Evolutionary conservation across 2,329 filamentous ascomycete species (phyloP).

Genomic region (Nectriaceae sp.): DNA sequence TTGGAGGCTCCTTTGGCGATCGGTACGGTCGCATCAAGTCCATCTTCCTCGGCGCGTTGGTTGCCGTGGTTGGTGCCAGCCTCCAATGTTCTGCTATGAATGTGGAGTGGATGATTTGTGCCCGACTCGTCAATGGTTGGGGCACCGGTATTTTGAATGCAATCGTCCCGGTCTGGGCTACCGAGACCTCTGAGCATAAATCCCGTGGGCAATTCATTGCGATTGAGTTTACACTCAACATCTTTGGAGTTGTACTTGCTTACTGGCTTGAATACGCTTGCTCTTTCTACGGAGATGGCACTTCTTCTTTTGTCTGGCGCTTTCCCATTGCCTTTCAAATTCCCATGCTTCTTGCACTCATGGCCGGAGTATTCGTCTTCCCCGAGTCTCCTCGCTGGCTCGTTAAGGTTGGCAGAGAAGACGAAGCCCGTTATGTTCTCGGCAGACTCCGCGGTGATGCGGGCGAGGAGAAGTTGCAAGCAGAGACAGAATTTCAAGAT

Average conservation of each 20-base stretch:
- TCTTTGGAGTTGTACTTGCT: conserved; percentile 37
- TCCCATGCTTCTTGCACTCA: conserved; percentile 59
- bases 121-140: conserved; percentile 36
- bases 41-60: conserved; percentile 14
- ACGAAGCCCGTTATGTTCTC: conserved; percentile 69
- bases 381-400: conserved; percentile 71
- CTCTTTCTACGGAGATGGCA: conserved; percentile 60
- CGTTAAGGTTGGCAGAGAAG: conserved; percentile 63
- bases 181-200: conserved; percentile 67
- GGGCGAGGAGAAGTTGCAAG: conserved; percentile 51
- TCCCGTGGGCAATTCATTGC: conserved; percentile 69
- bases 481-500: conserved; percentile 67
- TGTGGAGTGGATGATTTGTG: conserved; percentile 26
- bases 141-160: conserved; percentile 72
- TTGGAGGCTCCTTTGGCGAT: conserved; percentile 21
- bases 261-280: conserved; percentile 65
- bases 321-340: conserved; percentile 74
- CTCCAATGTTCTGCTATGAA: conserved; percentile 20
- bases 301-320: conserved; percentile 62
- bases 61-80: conserved; percentile 15
- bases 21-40: conserved; percentile 19
- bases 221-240: conserved; percentile 53
- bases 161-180: conserved; percentile 71
- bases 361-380: conserved; percentile 63
- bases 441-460: conserved; percentile 61